Evolutionary conservation across 2,329 filamentous ascomycete genomes (phyloP), one percentile per base, ranked within the genome.

Genomic region (Metarhizium robertsii): DNA sequence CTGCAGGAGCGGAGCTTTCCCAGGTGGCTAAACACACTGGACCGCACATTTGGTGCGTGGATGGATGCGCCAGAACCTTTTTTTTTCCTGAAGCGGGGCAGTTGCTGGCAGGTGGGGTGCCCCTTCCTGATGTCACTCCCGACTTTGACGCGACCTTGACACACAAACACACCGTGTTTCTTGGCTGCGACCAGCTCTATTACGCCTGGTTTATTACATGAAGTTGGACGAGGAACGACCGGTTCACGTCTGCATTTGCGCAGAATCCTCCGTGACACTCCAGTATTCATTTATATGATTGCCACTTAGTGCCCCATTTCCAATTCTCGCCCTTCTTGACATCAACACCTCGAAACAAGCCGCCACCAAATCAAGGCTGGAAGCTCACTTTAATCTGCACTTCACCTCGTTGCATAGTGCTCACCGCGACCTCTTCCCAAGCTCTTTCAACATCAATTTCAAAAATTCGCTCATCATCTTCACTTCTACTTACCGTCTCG

Each of bases 391-490:
- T 85, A 46, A 95, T 73, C 58, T 81, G 77, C 42, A 91, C 79
- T 68, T 95, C 88, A 67, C 96, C 95, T 60, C 84, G 86, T 86
- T 88, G 95, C 7, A 86, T 84, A 42, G 81, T 79, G 56, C 83
- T 73, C 55, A 94, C 75, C 0, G 78, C 80, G 74, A 91, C 79
- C 63, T 88, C 83, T 49, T 80, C 79, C 91, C 91, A 97, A 1
- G 92, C 92, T 34, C 72, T 76, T 61, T 84, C 79, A 13, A 90
- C 69, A 73, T 97, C 89, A 55, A 97, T 80, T 61, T 90, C 85
- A 36, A 97, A 69, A 7, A 97, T 80, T 57, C 77, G 75, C 0
- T 69, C 62, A 56, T 82, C 73, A n/a, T 66, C 63, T 36, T 73
- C 68, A 53, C 77, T 83, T 50, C 85, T 72, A 34, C 71, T 75